A percentile compares a stretch with the other conserved stretches of the same genome.
Evolutionary conservation across 2,329 filamentous ascomycete genomes (phyloP).

Genomic region (Sporothrix dimorphospora): DNA sequence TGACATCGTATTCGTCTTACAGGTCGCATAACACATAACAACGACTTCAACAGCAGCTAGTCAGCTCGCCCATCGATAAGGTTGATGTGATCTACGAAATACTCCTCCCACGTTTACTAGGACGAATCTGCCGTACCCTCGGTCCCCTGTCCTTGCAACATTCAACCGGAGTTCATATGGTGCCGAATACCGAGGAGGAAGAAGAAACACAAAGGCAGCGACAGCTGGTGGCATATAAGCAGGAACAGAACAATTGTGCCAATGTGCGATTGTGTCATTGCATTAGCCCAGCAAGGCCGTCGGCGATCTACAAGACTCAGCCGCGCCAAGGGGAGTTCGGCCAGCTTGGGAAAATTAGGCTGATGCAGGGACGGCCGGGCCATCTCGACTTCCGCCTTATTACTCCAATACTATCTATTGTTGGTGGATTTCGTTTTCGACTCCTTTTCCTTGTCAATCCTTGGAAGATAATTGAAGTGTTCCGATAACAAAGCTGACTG

Average conservation of each 20-base stretch:
- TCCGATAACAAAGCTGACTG: too few species aligned
- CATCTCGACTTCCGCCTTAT: neutral
- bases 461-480: too few species aligned
- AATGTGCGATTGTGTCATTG: too few species aligned
- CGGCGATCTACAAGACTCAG: neutral
- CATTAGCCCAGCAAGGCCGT: neutral
- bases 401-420: neutral
- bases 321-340: neutral
- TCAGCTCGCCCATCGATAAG: neutral
- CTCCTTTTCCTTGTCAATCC: too few species aligned
- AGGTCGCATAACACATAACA: neutral
- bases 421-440: neutral
- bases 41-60: neutral
- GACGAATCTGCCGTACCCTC: neutral
- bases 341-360: neutral
- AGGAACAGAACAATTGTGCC: neutral
- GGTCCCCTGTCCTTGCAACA: neutral
- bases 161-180: neutral
- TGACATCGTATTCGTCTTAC: neutral
- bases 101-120: neutral
- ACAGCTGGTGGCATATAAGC: neutral
- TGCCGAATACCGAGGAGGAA: neutral
- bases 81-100: neutral
- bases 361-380: neutral
- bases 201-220: neutral